Conservation (phyloP, 352 stramenopile species). For the Saprolegnia diclina region DNA sequence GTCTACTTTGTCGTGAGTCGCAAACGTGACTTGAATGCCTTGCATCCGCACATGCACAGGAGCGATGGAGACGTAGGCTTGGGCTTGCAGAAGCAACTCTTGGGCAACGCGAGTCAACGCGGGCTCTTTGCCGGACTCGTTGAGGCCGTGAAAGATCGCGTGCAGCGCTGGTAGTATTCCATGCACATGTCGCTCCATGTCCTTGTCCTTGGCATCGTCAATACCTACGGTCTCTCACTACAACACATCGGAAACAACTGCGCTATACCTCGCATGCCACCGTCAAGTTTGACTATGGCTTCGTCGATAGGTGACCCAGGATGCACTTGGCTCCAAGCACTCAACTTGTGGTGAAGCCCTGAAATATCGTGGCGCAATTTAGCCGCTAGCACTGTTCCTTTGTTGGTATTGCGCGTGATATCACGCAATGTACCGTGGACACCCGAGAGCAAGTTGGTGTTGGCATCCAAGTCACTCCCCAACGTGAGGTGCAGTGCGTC, state of each 20-base stretch:
- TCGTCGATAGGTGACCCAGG: background rate
- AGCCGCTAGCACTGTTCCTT: background rate
- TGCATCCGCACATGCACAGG: background rate
- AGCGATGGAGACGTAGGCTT: background rate
- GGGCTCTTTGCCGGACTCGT: background rate
- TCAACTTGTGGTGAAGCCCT: background rate
- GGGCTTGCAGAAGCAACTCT: slow-evolving; percentile 1
- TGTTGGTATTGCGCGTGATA: too few relatives aligned
- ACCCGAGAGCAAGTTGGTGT: background rate
- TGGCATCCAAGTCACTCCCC: background rate
- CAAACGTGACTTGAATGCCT: background rate
- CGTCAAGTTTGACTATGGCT: background rate
- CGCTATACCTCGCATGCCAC: background rate
- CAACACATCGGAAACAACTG: background rate
- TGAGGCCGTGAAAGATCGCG: background rate
- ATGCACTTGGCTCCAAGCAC: background rate
- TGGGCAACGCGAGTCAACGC: slow-evolving; percentile 1
- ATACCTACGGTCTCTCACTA: background rate
- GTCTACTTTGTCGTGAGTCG: background rate
- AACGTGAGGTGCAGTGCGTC: slow-evolving; percentile 6
- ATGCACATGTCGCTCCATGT: background rate
- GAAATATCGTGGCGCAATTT: slow-evolving; percentile 2
- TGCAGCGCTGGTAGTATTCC: background rate
- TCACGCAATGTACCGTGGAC: background rate
- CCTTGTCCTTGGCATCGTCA: slow-evolving; percentile 4